A percentile compares a stretch with the other conserved stretches of the same genome.
phyloP scores from a whole-genome alignment of 106 monocot species.

The Alisma plantagoaquatica region DNA sequence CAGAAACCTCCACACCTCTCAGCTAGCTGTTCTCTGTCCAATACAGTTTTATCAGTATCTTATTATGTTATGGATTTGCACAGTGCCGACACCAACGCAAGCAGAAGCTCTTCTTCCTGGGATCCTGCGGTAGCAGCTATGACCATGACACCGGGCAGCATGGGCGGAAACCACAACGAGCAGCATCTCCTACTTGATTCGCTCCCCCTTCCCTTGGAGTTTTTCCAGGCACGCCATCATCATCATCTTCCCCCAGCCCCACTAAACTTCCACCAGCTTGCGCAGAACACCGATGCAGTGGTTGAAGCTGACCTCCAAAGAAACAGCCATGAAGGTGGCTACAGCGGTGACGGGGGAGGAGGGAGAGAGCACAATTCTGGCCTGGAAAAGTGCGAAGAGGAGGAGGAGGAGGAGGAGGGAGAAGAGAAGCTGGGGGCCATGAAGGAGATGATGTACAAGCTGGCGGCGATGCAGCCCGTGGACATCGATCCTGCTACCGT shows the following conservation, averaged over 20 bases:
- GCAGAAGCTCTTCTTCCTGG: neutral
- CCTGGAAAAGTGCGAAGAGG: neutral
- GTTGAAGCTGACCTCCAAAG: neutral
- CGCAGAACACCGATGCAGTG: neutral
- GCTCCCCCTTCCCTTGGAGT: slow-evolving; percentile 9
- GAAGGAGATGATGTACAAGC: slow-evolving; percentile 89
- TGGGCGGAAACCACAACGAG: slow-evolving; percentile 1
- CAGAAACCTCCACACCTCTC: too few relatives aligned
- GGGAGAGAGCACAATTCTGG: neutral
- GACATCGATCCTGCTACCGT: slow-evolving; percentile 72
- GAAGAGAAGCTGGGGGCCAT: slow-evolving; percentile 49
- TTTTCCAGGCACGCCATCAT: slow-evolving; percentile 1
- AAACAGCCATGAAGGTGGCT: neutral
- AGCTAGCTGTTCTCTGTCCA: too few relatives aligned
- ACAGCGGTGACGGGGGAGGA: too few relatives aligned
- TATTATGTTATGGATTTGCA: slow-evolving; percentile 7
- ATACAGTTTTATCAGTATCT: too few relatives aligned
- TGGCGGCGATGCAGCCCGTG: slow-evolving; percentile 78
- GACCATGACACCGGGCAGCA: too few relatives aligned
- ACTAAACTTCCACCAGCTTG: neutral
- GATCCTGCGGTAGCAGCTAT: too few relatives aligned
- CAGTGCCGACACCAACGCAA: neutral
- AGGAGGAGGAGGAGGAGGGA: slow-evolving; percentile 22
- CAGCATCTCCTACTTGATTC: slow-evolving; percentile 18
- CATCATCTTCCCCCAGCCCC: neutral